Percentiles rank a stretch among this genome's conserved stretches.
Conservation (phyloP, 345 rosid species). For the Brassica nigra region DNA sequence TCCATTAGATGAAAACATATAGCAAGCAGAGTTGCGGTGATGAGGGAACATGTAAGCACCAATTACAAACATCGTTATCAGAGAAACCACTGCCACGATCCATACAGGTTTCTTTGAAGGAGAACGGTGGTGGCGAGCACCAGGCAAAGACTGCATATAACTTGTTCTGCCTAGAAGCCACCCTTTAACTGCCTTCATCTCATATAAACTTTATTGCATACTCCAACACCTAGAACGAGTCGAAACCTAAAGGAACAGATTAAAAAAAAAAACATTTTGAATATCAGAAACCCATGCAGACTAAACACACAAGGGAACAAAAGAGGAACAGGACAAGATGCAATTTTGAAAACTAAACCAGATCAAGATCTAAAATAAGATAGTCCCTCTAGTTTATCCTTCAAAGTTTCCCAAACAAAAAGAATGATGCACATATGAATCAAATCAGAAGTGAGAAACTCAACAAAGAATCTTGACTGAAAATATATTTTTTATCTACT, state of each 20-base stretch:
- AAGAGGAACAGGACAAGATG: slow-evolving; percentile 4
- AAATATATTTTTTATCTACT: not conserved
- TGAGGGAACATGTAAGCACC: slow-evolving; percentile 90
- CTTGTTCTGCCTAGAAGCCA: slow-evolving; percentile 51
- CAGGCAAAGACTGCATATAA: slow-evolving; percentile 51
- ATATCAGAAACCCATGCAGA: not conserved
- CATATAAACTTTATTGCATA: slow-evolving; percentile 18
- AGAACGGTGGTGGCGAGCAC: slow-evolving; percentile 67
- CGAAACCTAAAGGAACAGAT: slow-evolving; percentile 17
- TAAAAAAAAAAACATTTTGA: not conserved
- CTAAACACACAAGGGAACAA: not conserved
- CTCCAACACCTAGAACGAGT: slow-evolving; percentile 12
- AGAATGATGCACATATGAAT: not conserved
- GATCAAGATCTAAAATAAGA: not conserved
- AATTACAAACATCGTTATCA: slow-evolving; percentile 75
- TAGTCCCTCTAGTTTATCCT: not conserved
- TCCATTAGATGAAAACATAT: slow-evolving; percentile 73
- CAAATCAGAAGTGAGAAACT: not conserved
- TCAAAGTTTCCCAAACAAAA: not conserved
- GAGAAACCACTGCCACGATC: slow-evolving; percentile 72
- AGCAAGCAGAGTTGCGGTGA: slow-evolving; percentile 63
- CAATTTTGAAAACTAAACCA: not conserved
- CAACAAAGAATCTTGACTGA: not conserved
- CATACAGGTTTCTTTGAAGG: slow-evolving; percentile 75
- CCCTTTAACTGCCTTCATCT: slow-evolving; percentile 40